These are phyloP conservation scores for Schwanniomyces yamadae DNA, from an alignment of 805 yeast species.

Conservation along the genomic window DNA sequence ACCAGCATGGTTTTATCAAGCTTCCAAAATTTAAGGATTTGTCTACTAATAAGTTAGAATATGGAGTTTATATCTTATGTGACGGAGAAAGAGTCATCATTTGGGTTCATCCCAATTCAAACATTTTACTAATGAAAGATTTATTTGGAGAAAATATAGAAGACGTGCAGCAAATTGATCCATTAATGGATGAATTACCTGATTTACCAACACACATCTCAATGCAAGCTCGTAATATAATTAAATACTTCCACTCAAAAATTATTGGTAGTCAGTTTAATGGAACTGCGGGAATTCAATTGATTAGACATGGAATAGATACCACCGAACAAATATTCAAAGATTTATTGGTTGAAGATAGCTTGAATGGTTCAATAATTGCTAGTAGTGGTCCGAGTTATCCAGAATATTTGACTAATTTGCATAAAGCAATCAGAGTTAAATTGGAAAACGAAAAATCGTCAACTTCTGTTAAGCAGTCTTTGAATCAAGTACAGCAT, in stretches of 20 bases:
- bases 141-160: slow-evolving; percentile 61
- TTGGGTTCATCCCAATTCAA: slow-evolving; percentile 70
- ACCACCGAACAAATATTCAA: slow-evolving; percentile 52
- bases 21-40: slow-evolving; percentile 52
- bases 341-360: slow-evolving; percentile 73
- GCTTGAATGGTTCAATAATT: slow-evolving; percentile 33
- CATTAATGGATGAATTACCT: slow-evolving; percentile 62
- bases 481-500: slow-evolving; percentile 25
- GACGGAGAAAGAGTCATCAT: slow-evolving; percentile 60
- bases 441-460: slow-evolving; percentile 49
- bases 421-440: slow-evolving; percentile 64
- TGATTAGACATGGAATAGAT: slow-evolving; percentile 67
- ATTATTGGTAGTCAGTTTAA: slow-evolving; percentile 27
- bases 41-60: slow-evolving; percentile 44
- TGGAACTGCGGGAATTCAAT: slow-evolving; percentile 47
- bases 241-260: slow-evolving; percentile 48
- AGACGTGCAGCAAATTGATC: slow-evolving; percentile 45
- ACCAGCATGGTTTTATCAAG: slow-evolving; percentile 43
- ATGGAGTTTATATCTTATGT: slow-evolving; percentile 78
- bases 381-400: slow-evolving; percentile 50
- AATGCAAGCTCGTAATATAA: slow-evolving; percentile 60
- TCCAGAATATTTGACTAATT: slow-evolving; percentile 61
- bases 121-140: slow-evolving; percentile 66
- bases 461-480: slow-evolving; percentile 25
- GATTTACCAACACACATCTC: slow-evolving; percentile 67